Conservation (phyloP, 768 basidiomycete species). For the Pleurotus cornucopiae region DNA sequence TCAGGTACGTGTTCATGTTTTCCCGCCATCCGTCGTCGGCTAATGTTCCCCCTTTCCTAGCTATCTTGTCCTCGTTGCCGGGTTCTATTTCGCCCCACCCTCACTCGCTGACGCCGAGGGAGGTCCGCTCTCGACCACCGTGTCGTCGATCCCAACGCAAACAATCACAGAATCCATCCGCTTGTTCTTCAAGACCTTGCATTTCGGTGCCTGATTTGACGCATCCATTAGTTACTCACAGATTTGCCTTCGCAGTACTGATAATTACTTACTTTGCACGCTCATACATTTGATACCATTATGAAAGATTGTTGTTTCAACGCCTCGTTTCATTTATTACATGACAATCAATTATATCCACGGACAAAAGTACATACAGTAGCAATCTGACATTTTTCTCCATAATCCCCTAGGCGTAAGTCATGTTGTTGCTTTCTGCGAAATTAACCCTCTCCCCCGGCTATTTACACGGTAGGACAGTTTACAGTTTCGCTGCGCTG, state of each 20-base stretch:
- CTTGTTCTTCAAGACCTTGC: constrained; percentile 26
- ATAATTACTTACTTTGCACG: background rate
- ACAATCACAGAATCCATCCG: constrained; percentile 33
- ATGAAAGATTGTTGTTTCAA: background rate
- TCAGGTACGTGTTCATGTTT: constrained; percentile 57
- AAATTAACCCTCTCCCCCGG: too few relatives aligned
- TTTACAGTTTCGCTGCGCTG: too few relatives aligned
- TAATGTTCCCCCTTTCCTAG: constrained; percentile 34
- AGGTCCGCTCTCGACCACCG: constrained; percentile 19
- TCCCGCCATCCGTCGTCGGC: background rate
- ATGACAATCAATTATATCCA: background rate
- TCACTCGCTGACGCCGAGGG: constrained; percentile 34
- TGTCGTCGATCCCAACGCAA: constrained; percentile 32
- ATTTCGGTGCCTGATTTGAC: constrained; percentile 15
- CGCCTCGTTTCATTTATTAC: constrained; percentile 4
- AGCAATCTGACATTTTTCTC: too few relatives aligned
- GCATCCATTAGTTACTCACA: background rate
- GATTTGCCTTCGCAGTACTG: background rate
- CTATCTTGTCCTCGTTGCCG: constrained; percentile 86
- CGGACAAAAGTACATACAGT: too few relatives aligned
- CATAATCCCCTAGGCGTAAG: too few relatives aligned
- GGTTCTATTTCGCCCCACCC: constrained; percentile 89
- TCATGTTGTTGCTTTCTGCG: too few relatives aligned
- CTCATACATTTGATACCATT: background rate
- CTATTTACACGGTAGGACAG: too few relatives aligned